Conservation (phyloP, 1,139 yeast genomes). For the Pichia sorboxylosa region DNA sequence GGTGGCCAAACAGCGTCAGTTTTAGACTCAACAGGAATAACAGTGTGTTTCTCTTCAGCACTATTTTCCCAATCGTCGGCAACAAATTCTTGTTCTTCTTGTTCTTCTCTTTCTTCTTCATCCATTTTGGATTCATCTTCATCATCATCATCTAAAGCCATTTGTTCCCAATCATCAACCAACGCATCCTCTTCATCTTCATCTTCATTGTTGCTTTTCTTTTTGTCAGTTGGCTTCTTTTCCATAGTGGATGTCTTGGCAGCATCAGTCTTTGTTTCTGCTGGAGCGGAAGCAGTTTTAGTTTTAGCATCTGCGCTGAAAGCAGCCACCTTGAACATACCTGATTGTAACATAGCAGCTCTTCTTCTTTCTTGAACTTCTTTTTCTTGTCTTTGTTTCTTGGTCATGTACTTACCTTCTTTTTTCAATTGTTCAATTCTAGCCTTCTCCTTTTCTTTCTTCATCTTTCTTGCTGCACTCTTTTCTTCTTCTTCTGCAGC, state of each 20-base stretch:
- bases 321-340: conserved; percentile 68
- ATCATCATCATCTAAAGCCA: conserved; percentile 47
- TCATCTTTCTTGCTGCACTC: conserved; percentile 63
- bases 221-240: conserved; percentile 1
- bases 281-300: conserved; percentile 65
- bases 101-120: conserved; percentile 18
- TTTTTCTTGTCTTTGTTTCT: conserved; percentile 91
- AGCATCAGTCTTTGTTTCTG: conserved; percentile 49
- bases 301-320: conserved; percentile 33
- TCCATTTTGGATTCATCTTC: conserved; percentile 25
- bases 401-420: conserved; percentile 82
- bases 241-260: background rate
- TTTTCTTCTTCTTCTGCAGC: conserved; percentile 44
- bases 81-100: conserved; percentile 20
- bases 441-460: conserved; percentile 75
- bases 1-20: conserved; percentile 5
- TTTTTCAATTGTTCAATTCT: conserved; percentile 76
- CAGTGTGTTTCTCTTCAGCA: conserved; percentile 14
- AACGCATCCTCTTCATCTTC: conserved; percentile 40
- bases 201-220: conserved; percentile 16
- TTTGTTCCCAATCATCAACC: conserved; percentile 57
- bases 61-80: conserved; percentile 15
- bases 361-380: conserved; percentile 81
- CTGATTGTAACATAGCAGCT: conserved; percentile 67
- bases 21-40: conserved; percentile 3